Base-by-base conservation (phyloP, 257 asterid species). In the Cordia subcordata region DNA sequence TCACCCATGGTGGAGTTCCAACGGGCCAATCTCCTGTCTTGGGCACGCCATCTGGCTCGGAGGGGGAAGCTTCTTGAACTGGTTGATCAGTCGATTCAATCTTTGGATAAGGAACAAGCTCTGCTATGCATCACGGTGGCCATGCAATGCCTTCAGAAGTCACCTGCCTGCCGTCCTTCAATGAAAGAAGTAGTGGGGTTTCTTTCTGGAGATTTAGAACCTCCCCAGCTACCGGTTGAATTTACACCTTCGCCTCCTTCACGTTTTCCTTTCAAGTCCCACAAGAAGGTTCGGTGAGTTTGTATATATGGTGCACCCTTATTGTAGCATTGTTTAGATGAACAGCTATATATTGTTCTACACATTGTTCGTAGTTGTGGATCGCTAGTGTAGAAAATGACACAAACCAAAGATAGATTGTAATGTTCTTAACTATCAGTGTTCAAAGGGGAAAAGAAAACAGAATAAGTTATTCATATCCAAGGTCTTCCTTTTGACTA, bases 41-140 rank as follows among this genome's bases (percentile, higher is more conserved):
- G 97, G 99, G 85, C 99, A 10, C 87, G 95, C 3, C 90, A 77
- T 53, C 96, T 93, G 55, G 89, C 99, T 60, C 97, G 94, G 5
- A 87, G 89, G 8, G 97, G 99, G 80, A 93, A 82, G 79, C 97
- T 89, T 64, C 82, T 80, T 18, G 95, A 86, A 72, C 78, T 93
- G 46, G 97, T 93, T 27, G 97, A 93, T 65, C 82, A 56, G 65
- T 78, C 73, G 13, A 53, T 93, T 44, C 71, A 81, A 49, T 70
- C 76, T 40, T 61, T 80, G 51, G 74, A 89, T 51, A 76, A 68
- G 49, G 96, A 81, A 35, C 94, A 86, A 65, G 99, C 96, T 1
- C 61, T 84, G 70, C 56, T 89, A 6, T 93, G 96, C 73, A 81
- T 85, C 46, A 85, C 85, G 0, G 96, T 93, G 67, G 99, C 97